Evolutionary conservation across 1,139 yeast genomes (phyloP).

Genomic region (Starmera stellimalicola): DNA sequence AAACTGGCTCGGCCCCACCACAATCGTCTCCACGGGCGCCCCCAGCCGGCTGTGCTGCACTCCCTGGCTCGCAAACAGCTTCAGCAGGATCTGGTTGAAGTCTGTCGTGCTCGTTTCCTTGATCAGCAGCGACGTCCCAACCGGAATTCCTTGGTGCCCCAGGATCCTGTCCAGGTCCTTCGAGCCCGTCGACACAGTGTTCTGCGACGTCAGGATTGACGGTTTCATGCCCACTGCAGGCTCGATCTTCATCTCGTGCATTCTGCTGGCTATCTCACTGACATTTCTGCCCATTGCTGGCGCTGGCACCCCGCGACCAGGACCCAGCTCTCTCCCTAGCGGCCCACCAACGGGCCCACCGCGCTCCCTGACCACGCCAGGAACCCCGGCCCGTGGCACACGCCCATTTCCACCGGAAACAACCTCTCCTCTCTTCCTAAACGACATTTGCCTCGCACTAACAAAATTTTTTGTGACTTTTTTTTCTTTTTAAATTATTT

Average conservation of each 20-base stretch:
- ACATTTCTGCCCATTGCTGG: not conserved
- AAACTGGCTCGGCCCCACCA: slow-evolving; percentile 61
- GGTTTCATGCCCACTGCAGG: slow-evolving; percentile 62
- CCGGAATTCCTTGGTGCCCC: slow-evolving; percentile 78
- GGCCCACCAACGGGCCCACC: slow-evolving; percentile 8
- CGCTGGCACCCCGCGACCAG: slow-evolving; percentile 1
- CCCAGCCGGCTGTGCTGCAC: slow-evolving; percentile 53
- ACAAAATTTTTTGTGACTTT: not conserved
- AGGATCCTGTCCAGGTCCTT: slow-evolving; percentile 65
- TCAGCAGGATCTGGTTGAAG: slow-evolving; percentile 63
- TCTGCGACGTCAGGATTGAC: slow-evolving; percentile 65
- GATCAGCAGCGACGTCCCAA: slow-evolving; percentile 59
- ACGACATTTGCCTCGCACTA: slow-evolving; percentile 38
- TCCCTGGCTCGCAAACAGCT: slow-evolving; percentile 76
- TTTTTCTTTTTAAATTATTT: not conserved
- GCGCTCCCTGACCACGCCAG: too few species aligned
- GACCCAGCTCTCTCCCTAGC: slow-evolving; percentile 8
- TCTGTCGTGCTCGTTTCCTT: slow-evolving; percentile 91
- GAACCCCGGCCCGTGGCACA: slow-evolving; percentile 3
- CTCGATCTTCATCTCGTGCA: slow-evolving; percentile 7
- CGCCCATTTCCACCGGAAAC: slow-evolving; percentile 22
- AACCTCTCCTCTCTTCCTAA: slow-evolving; percentile 61
- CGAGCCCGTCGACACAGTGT: slow-evolving; percentile 72
- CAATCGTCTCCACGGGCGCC: slow-evolving; percentile 33
- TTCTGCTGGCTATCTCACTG: not conserved